phyloP scores from a whole-genome alignment of 1,139 yeast genomes.

The Suhomyces bokatorum region DNA sequence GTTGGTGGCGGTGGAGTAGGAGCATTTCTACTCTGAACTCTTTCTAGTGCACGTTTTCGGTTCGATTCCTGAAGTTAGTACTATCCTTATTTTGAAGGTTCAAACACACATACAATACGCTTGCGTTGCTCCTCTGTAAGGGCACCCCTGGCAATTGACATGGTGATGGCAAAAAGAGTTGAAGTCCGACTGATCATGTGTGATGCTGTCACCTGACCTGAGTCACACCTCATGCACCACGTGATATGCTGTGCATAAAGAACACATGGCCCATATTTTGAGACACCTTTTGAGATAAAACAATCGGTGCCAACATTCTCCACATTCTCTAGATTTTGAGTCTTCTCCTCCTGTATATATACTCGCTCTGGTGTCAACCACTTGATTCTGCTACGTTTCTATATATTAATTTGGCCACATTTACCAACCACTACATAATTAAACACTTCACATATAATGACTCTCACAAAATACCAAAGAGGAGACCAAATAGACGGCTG shows the following conservation, averaged over 20 bases:
- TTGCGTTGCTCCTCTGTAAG: conserved; percentile 18
- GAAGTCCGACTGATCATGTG: not conserved
- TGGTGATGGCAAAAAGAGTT: conserved; percentile 4
- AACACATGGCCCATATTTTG: not conserved
- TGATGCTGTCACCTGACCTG: not conserved
- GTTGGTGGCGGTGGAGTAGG: conserved; percentile 1
- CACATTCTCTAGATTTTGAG: too few species aligned
- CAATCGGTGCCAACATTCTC: too few species aligned
- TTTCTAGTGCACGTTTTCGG: conserved; percentile 57
- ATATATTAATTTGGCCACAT: too few species aligned
- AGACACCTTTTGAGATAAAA: not conserved
- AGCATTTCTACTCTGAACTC: conserved; percentile 45
- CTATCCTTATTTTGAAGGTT: too few species aligned
- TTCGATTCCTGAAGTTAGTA: conserved; percentile 50
- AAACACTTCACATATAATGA: conserved; percentile 15
- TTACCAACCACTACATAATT: too few species aligned
- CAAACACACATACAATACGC: conserved; percentile 16
- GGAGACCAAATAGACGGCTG: conserved; percentile 48
- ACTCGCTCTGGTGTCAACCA: too few species aligned
- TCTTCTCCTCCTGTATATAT: too few species aligned
- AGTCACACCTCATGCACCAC: not conserved
- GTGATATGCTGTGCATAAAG: not conserved
- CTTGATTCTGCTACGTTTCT: too few species aligned
- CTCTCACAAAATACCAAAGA: conserved; percentile 39
- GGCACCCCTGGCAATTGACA: conserved; percentile 16